Evolutionary conservation across 805 yeast genomes (phyloP), one percentile per base, ranked within the genome.

Genomic region (Lipomyces yamadae): DNA sequence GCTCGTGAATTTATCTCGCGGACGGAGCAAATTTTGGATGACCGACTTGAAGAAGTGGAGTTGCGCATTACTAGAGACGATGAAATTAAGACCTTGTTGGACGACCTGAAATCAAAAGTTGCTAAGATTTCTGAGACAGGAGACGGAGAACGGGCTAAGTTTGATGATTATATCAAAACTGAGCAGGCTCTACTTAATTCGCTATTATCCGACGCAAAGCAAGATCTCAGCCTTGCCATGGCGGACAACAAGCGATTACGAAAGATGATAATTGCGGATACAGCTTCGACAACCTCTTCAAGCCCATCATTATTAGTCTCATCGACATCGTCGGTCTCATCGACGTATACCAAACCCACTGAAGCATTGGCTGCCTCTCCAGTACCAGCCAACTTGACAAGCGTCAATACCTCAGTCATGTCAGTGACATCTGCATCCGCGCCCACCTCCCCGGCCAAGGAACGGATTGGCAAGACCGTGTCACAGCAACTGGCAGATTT

Each of bases 401-500:
- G 60, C 6, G 60, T 61, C 15, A 11, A 56, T 15, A 42, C 50
- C 10, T 30, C 50, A 8, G n/a, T 30, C 7, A 24, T 64, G 7
- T 56, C 66, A 3, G 13, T 42, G n/a, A 45, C 63, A n/a, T 54
- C 50, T 8, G 29, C 61, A 7, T 60, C 70, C 3, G 50, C 54
- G 24, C 48, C 61, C 29, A 24, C 63, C 10, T 67, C 70, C 8
- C 68, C 70, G 3, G 60, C 64, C 13, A 64, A 64, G 60, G 66
- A 58, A n/a, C 60, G 63, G 24, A 29, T 53, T 13, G 60, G 61
- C 50, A 63, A 62, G 42, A n/a, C 63, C 15, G 48, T 59, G 64
- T 65, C 65, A 60, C 64, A 67, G 29, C 69, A 68, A 54, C 59
- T 58, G 13, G 32, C 45, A n/a, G 76, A 73, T 13, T 70, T 72